Evolutionary conservation across 495 filamentous ascomycete genomes (phyloP), one percentile per base, ranked within the genome.

Genomic region (Chaetomidium leptoderma): DNA sequence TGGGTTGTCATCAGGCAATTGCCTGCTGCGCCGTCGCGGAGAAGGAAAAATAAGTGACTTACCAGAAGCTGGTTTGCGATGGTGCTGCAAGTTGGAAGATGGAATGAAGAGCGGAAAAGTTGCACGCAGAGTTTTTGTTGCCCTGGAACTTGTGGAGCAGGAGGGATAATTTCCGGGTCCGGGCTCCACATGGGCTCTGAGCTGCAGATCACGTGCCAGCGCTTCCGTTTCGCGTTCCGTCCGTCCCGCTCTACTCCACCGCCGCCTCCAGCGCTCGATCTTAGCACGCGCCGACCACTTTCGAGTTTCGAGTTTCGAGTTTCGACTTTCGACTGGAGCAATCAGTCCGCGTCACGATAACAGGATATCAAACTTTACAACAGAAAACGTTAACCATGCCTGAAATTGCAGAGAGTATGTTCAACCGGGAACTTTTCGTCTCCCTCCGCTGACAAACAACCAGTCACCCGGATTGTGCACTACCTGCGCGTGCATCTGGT

Each of bases 381-480:
- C 29, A 49, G 14, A 8, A 33, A 2, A 6, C 9, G 19, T 40
- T 39, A 72, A 39, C 11, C 14, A 93, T 93, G 89, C 89, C 89
- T 59, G 89, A 93, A 53, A 85, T 92, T 49, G 86, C 86, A 23
- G 89, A 93, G 78, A 77, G 82, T 81, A 55, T 65, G 72, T 43
- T 7, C 11, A 29, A 37, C 14, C 4, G 8, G 1, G 3, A 43
- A 17, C 6, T 6, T 53, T 9, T 45, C 35, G 8, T 33, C 27
- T 7, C 6, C 21, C 8, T 39, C 2, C 4, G 17, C 46, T 51
- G n/a, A 66, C 53, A 65, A 57, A 37, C 1, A 6, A 23, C 39
- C 64, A 82, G 85, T 98, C 55, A 87, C 90, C 16, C 90, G 93
- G 17, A 81, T 92, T 53, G 89, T 93, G 32, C 85, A 93, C 65